Evolutionary conservation across 202 grass and related monocot genomes (phyloP), one percentile per base, ranked within the genome.

Genomic region (Setaria italica): DNA sequence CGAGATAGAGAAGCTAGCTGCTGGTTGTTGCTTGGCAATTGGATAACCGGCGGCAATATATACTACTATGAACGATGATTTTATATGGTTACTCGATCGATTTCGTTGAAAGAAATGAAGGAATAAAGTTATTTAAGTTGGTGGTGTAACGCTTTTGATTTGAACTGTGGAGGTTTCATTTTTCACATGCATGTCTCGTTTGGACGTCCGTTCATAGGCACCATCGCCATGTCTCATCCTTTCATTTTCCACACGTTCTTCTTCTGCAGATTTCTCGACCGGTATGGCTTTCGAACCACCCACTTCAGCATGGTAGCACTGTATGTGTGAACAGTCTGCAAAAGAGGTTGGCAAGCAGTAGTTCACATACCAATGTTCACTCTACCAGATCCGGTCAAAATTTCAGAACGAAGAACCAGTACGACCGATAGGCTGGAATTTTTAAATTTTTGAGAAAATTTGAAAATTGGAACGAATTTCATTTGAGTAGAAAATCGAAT

Each of bases 171-270:
- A 56, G 32, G 9, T 29, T 60, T 60, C 58, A 75, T 56, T 55
- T 75, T 75, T 75, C 50, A 75, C 72, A 75, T 55, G 72, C 34
- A 72, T 12, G n/a, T 60, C n/a, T 57, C 55, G 55, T 57, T 57
- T 57, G 13, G 51, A 54, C 4, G 15, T 16, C 51, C 14, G 16
- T 55, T 55, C 43, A 46, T 10, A 46, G 43, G 7, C 43, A 46
- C 8, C 43, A 46, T 7, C 7, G 43, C 43, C 7, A 10, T 49
- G 48, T 50, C 1, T 13, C 48, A 14, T 57, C 6, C 54, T 57
- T 57, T 9, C 57, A 64, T 15, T 33, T 64, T 34, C 12, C 62
- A 34, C 62, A 34, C 62, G 30, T 64, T 67, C 15, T 42, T 35
- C 65, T 19, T 9, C 34, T 67, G 34, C 65, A 41, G 9, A 60